Conservation (phyloP, 2,329 filamentous ascomycete genomes). For the Aureobasidium subglaciale region DNA sequence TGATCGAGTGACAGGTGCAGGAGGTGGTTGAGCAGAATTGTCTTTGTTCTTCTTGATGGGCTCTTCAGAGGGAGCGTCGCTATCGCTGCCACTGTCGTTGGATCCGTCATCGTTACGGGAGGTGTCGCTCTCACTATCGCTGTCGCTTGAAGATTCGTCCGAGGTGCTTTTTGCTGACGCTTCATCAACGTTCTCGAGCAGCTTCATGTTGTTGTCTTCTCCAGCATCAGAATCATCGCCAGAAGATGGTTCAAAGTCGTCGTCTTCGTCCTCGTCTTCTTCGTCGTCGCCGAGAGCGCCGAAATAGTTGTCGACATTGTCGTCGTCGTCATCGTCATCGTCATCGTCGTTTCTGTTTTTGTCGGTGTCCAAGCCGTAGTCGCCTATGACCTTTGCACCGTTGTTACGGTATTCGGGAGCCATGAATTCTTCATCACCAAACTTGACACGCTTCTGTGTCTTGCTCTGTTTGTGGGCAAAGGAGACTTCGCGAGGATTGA, state of each 20-base stretch:
- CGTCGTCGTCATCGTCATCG: slow-evolving; percentile 19
- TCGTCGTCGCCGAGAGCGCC: no score
- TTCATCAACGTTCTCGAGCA: neutral
- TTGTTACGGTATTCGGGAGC: slow-evolving; percentile 23
- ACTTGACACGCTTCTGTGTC: slow-evolving; percentile 1
- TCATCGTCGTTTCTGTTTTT: slow-evolving; percentile 21
- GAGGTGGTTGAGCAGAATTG: neutral
- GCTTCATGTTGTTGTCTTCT: neutral
- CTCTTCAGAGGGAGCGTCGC: slow-evolving; percentile 10
- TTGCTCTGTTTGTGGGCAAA: neutral
- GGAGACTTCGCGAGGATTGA: no score
- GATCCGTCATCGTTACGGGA: slow-evolving; percentile 15
- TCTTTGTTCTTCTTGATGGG: neutral
- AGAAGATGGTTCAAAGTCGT: slow-evolving; percentile 14
- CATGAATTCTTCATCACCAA: slow-evolving; percentile 1
- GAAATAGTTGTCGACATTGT: no score
- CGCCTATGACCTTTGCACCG: slow-evolving; percentile 19
- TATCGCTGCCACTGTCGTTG: slow-evolving; percentile 13
- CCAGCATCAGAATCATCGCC: neutral
- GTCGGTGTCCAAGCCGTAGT: no score
- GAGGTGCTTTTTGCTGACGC: neutral
- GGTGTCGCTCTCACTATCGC: neutral
- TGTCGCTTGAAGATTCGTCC: slow-evolving; percentile 1
- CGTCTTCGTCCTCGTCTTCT: slow-evolving; percentile 18
- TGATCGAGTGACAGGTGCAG: neutral